Conservation (phyloP, 2,329 filamentous ascomycete species). For the Ceratocystis variospora region DNA sequence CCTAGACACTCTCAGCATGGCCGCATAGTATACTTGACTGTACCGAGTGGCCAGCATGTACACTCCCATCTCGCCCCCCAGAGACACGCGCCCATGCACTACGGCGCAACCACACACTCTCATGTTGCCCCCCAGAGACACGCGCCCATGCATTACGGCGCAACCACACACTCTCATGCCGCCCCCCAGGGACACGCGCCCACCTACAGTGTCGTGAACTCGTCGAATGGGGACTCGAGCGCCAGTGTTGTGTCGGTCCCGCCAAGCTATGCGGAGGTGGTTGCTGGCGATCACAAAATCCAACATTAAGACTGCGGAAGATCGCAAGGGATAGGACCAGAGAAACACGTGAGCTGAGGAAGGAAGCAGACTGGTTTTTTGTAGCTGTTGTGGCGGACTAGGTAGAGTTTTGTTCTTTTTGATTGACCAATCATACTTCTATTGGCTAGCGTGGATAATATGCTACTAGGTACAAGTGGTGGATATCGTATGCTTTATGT, state of each 20-base stretch:
- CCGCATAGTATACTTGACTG: slow-evolving; percentile 66
- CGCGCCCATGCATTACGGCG: slow-evolving; percentile 35
- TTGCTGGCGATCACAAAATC: slow-evolving; percentile 82
- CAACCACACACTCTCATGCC: slow-evolving; percentile 22
- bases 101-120: slow-evolving; percentile 29
- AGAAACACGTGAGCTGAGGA: neutral
- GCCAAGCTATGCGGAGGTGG: slow-evolving; percentile 79
- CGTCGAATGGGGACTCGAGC: slow-evolving; percentile 32
- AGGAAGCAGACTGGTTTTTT: too few relatives aligned
- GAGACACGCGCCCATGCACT: slow-evolving; percentile 30
- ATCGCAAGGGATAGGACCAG: neutral
- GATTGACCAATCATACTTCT: neutral
- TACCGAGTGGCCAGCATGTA: slow-evolving; percentile 33
- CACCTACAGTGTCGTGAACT: slow-evolving; percentile 28
- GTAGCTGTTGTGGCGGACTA: neutral
- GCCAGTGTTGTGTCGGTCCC: slow-evolving; percentile 40
- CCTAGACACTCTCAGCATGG: slow-evolving; percentile 44
- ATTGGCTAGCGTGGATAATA: neutral
- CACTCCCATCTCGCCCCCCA: slow-evolving; percentile 22
- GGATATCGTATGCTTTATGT: too few relatives aligned
- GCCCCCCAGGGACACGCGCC: slow-evolving; percentile 24
- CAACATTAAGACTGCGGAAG: slow-evolving; percentile 35
- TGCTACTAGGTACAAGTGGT: neutral
- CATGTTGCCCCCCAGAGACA: slow-evolving; percentile 23
- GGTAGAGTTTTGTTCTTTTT: neutral